These are phyloP conservation scores for Tremellales sp. DNA, from an alignment of 1,284 basidiomycete genomes.

Conservation along the genomic window DNA sequence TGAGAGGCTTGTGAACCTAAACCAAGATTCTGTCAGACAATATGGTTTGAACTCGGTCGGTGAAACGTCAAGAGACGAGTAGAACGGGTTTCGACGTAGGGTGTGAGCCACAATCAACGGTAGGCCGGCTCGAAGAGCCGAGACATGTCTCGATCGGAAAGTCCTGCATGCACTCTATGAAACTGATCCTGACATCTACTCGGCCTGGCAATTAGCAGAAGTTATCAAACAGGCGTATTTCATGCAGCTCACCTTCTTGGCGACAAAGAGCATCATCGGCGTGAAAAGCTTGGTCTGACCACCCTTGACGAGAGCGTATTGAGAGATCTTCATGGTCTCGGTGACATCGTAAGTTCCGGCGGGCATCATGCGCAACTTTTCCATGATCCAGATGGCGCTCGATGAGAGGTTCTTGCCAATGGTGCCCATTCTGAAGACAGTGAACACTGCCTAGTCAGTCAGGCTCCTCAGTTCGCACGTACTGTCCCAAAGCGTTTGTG, in stretches of 20 bases:
- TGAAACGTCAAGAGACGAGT: too few species aligned
- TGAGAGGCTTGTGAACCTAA: too few species aligned
- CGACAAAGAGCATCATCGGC: slow-evolving; percentile 20
- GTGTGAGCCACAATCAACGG: too few species aligned
- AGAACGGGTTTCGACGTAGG: too few species aligned
- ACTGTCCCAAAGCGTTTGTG: slow-evolving; percentile 89
- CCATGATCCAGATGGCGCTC: slow-evolving; percentile 70
- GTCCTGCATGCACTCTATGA: too few species aligned
- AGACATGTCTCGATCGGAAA: too few species aligned
- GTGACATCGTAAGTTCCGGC: slow-evolving; percentile 92
- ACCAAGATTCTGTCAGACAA: too few species aligned
- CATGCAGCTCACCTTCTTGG: slow-evolving; percentile 9
- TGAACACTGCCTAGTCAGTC: slow-evolving; percentile 56
- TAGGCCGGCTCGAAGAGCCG: too few species aligned
- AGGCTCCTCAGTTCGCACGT: too few species aligned
- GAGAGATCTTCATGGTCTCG: slow-evolving; percentile 81
- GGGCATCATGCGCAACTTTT: slow-evolving; percentile 74
- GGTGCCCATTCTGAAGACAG: slow-evolving; percentile 84
- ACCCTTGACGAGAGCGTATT: slow-evolving; percentile 72
- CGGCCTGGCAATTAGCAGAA: slow-evolving; percentile 1
- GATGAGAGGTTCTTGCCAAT: slow-evolving; percentile 84
- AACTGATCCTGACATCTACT: too few species aligned
- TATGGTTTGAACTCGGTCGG: too few species aligned
- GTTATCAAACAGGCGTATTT: background rate
- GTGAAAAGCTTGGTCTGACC: slow-evolving; percentile 75